Conservation (phyloP, 2,329 filamentous ascomycete genomes). For the Tolypocladium inflatum region DNA sequence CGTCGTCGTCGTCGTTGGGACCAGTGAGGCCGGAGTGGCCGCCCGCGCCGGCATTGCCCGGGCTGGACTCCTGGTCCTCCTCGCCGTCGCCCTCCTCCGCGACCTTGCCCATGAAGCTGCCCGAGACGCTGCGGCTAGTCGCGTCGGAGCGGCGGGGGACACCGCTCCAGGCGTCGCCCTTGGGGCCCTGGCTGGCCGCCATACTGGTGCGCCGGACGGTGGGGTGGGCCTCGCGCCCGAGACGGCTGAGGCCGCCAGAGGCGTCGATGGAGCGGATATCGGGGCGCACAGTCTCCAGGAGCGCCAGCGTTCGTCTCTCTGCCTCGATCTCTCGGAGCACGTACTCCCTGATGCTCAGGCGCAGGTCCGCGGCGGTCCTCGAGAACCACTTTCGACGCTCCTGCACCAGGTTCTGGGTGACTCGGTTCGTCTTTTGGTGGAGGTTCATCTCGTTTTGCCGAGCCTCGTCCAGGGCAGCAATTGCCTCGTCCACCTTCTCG, state of each 20-base stretch:
- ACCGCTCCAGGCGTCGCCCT: constrained; percentile 97
- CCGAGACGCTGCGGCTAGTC: constrained; percentile 67
- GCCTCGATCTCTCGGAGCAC: constrained; percentile 92
- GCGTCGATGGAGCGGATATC: constrained; percentile 90
- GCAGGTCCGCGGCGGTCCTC: constrained; percentile 74
- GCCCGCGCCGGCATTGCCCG: constrained; percentile 26
- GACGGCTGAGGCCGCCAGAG: constrained; percentile 77
- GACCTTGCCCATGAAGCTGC: constrained; percentile 56
- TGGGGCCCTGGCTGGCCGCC: constrained; percentile 84
- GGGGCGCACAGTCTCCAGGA: constrained; percentile 85
- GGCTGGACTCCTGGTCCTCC: constrained; percentile 25
- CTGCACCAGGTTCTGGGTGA: constrained; percentile 78
- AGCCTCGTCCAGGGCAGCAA: constrained; percentile 80
- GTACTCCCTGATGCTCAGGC: constrained; percentile 79
- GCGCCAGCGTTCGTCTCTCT: constrained; percentile 81
- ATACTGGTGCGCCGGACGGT: constrained; percentile 62
- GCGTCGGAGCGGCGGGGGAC: constrained; percentile 76
- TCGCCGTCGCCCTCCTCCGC: constrained; percentile 50
- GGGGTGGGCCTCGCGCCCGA: constrained; percentile 84
- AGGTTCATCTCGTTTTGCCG: constrained; percentile 73
- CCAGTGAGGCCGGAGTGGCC: constrained; percentile 37
- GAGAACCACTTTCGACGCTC: constrained; percentile 90
- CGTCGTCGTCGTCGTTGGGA: constrained; percentile 72
- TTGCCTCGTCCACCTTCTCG: constrained; percentile 98
- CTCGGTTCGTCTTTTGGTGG: constrained; percentile 74